Percentiles rank a stretch among this genome's conserved stretches.
phyloP scores from a whole-genome alignment of 2,329 filamentous ascomycete species.

The Cladophialophora psammophila region DNA sequence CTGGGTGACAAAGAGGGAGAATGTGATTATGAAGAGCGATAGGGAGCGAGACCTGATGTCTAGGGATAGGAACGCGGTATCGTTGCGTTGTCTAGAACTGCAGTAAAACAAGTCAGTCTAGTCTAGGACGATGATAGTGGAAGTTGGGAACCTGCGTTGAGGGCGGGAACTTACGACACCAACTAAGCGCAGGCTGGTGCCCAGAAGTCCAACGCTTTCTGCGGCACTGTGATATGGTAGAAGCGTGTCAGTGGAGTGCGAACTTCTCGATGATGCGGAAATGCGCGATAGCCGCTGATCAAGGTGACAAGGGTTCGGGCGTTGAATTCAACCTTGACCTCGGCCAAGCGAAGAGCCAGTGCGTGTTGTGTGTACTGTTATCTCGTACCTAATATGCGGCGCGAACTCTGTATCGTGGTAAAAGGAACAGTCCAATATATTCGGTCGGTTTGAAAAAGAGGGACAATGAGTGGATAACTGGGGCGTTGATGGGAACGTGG shows the following conservation, averaged over 20 bases:
- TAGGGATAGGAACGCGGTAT: not conserved
- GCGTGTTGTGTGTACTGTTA: not conserved
- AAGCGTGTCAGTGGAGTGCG: not conserved
- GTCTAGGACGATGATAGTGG: not conserved
- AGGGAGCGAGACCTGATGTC: not conserved
- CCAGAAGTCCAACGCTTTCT: not conserved
- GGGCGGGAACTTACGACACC: not conserved
- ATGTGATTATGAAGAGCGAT: not conserved
- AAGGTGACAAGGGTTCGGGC: not conserved
- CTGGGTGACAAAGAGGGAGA: not conserved
- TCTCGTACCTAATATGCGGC: not conserved
- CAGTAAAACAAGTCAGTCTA: not conserved
- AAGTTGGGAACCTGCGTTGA: not conserved
- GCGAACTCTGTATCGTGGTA: not conserved
- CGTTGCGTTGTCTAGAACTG: not conserved
- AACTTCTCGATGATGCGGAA: not conserved
- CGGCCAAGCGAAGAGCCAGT: not conserved
- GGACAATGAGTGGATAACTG: not conserved
- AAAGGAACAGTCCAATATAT: not conserved
- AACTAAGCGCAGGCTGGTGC: not conserved
- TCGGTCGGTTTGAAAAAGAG: not conserved
- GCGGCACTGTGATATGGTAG: not conserved
- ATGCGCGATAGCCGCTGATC: constrained; percentile 2
- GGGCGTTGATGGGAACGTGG: not conserved
- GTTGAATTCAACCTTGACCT: not conserved